Evolutionary conservation across 148 eudicot species (phyloP).

Genomic region (Amaranthus hypochondriacus): DNA sequence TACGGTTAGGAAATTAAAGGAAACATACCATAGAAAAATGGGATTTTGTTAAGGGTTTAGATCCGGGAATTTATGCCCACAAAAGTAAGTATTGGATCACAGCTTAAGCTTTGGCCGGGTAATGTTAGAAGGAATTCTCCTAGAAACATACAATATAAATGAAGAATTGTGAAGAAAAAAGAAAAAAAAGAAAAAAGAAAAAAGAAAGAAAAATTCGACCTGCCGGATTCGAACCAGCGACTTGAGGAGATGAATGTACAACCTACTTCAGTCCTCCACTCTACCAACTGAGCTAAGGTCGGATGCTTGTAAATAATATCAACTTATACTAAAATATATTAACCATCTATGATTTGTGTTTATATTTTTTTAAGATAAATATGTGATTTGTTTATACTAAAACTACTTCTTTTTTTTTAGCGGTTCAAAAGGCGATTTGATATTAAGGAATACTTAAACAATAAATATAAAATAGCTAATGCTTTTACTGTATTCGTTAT

Average conservation of each 20-base stretch:
- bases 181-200: background rate
- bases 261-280: conserved; percentile 37
- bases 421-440: too few relatives aligned
- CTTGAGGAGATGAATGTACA: conserved; percentile 31
- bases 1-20: background rate
- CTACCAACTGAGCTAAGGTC: conserved; percentile 38
- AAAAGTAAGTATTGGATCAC: background rate
- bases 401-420: too few relatives aligned
- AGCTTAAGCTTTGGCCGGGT: background rate
- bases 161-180: too few relatives aligned
- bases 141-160: background rate
- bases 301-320: background rate
- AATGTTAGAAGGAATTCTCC: background rate
- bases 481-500: too few relatives aligned
- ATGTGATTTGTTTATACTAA: too few relatives aligned
- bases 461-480: too few relatives aligned
- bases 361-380: too few relatives aligned
- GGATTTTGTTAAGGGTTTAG: conserved; percentile 1
- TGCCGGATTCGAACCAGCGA: conserved; percentile 77
- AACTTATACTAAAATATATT: background rate
- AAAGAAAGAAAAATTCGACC: conserved; percentile 37
- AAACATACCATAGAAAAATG: conserved; percentile 11
- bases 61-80: background rate
- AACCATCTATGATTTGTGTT: background rate
- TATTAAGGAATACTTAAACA: too few relatives aligned